Evolutionary conservation across 2,329 filamentous ascomycete genomes (phyloP), one percentile per base, ranked within the genome.

Genomic region (Colletotrichum liriopes): DNA sequence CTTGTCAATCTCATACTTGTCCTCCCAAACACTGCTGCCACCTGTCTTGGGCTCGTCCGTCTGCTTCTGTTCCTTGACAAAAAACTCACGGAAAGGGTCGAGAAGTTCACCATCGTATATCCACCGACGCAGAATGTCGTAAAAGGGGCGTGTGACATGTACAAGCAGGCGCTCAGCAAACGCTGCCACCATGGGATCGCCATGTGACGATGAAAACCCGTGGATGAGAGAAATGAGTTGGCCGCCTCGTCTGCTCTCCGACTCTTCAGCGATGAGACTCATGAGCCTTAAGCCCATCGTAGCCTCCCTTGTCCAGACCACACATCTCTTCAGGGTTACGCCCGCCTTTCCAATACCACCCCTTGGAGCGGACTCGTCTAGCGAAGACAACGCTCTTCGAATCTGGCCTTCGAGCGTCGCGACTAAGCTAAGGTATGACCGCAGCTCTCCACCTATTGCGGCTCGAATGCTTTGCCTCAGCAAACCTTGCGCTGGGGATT

Each of bases 21-120:
- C 95, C 81, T 98, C 95, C 96, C 96, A 99, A 2, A 98, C 95
- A 75, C 95, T 98, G 47, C 93, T 95, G 26, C 67, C 71, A n/a
- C 73, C 73, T 81, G 74, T 83, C 76, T 76, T 77, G 69, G 67
- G 77, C 61, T 81, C 79, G 39, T 86, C 82, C 56, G 84, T 83
- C 6, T 90, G 87, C 64, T 92, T 89, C 76, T 96, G 94, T 80
- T 98, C 94, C 26, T 91, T 91, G 26, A 99, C 95, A 77, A 99
- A 98, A 82, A 99, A 99, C 79, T 99, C 96, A 67, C 91, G 88
- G 78, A 95, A 98, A 0, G 97, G 96, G 81, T 99, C 96, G n/a
- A 94, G 95, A 18, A 99, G 88, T 84, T 99, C 97, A 73, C 96
- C 96, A 78, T 99, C 96, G 79, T 99, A 99, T 62, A 99, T 98